These are phyloP conservation scores for Rhynchosporium agropyri DNA, from an alignment of 2,329 filamentous ascomycete genomes.

Conservation along the genomic window DNA sequence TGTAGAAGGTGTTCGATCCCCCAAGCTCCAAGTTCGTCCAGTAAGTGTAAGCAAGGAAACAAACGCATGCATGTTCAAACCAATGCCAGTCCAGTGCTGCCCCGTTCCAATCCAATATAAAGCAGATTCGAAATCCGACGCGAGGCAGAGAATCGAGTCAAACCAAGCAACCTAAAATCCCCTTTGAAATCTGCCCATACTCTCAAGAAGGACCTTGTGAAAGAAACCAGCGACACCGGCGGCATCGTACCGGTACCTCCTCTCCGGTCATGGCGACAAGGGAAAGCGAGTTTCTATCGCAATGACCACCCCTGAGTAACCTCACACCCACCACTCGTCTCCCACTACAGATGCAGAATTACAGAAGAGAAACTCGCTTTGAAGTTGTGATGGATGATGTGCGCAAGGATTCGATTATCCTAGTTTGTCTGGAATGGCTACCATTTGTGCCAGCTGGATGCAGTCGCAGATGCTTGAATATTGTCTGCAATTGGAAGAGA, in stretches of 20 bases:
- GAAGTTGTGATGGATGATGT: neutral
- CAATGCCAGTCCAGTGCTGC: neutral
- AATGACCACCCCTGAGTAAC: no score
- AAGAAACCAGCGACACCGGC: no score
- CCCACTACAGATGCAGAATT: no score
- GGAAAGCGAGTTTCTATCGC: no score
- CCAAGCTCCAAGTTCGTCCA: neutral
- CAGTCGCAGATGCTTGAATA: conserved; percentile 20
- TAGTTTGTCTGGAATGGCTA: conserved; percentile 8
- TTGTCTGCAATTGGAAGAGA: conserved; percentile 16
- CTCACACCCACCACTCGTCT: no score
- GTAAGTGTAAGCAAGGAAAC: neutral
- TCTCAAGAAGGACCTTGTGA: neutral
- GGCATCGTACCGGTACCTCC: no score
- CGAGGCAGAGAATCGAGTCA: neutral
- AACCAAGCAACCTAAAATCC: neutral
- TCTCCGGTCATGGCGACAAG: no score
- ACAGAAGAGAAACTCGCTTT: no score
- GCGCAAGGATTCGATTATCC: neutral
- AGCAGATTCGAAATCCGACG: neutral
- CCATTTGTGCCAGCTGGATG: conserved; percentile 30
- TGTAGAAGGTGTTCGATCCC: conserved; percentile 3
- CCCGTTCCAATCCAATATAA: neutral
- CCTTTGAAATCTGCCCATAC: neutral
- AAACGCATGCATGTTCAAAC: neutral